Evolutionary conservation across 73 alveolate species (phyloP).

Genomic region (Paramecium tetraurelia): DNA sequence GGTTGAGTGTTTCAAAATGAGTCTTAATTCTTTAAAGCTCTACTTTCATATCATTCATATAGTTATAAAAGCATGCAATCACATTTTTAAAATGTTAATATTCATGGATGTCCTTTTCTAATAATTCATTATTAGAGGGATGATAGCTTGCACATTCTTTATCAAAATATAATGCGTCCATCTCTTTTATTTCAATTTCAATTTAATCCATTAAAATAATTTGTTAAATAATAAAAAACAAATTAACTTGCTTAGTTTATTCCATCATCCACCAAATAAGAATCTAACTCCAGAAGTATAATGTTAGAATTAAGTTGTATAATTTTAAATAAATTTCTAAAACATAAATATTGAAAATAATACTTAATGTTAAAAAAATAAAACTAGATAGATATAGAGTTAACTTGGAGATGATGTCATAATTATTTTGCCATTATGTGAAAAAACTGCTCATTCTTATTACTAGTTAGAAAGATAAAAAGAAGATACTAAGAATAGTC

Average conservation of each 20-base stretch:
- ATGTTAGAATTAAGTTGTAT: background rate
- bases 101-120: background rate
- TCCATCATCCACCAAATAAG: background rate
- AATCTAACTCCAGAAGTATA: background rate
- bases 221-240: background rate
- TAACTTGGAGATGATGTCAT: background rate
- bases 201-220: background rate
- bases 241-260: background rate
- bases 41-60: conserved; percentile 3
- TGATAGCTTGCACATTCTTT: conserved; percentile 17
- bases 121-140: background rate
- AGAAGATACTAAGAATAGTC: background rate
- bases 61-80: conserved; percentile 11
- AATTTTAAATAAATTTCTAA: background rate
- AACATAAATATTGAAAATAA: background rate
- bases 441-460: background rate
- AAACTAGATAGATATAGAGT: background rate
- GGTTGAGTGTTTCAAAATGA: background rate
- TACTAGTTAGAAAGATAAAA: background rate
- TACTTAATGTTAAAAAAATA: background rate
- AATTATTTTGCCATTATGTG: background rate
- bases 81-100: background rate
- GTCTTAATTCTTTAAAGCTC: background rate
- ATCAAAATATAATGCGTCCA: conserved; percentile 30
- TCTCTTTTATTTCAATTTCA: background rate